A percentile compares a stretch with the other conserved stretches of the same genome.
These are phyloP conservation scores for Podaxis rugospora DNA, from an alignment of 768 basidiomycete species.

Conservation along the genomic window DNA sequence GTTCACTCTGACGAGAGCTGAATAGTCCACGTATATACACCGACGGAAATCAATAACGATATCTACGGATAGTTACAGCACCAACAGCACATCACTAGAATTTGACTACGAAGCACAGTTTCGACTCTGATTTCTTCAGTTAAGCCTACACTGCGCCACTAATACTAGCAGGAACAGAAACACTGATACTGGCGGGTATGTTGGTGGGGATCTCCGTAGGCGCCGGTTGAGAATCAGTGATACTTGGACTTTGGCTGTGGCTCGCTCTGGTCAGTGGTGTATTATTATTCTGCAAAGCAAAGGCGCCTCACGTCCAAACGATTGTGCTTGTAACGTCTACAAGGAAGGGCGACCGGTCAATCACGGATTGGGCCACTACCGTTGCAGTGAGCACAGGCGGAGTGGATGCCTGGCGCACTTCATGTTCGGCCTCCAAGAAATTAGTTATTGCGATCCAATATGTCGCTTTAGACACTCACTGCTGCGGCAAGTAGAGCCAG, in stretches of 20 bases:
- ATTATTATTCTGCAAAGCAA: neutral
- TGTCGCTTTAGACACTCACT: neutral
- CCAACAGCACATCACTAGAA: neutral
- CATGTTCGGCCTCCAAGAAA: neutral
- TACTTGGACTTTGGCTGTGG: slow-evolving; percentile 18
- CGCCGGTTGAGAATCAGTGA: slow-evolving; percentile 12
- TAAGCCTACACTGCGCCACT: neutral
- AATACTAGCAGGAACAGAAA: neutral
- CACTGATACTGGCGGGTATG: neutral
- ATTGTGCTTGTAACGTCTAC: slow-evolving; percentile 19
- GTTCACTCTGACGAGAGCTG: neutral
- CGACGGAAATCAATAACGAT: neutral
- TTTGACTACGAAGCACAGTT: neutral
- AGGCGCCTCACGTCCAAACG: slow-evolving; percentile 21
- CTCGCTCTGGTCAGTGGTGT: neutral
- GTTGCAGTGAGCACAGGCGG: slow-evolving; percentile 17
- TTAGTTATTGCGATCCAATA: neutral
- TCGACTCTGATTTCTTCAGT: neutral
- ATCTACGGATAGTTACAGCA: neutral
- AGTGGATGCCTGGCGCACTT: slow-evolving; percentile 9
- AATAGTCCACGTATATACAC: neutral
- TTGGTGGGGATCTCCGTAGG: slow-evolving; percentile 5
- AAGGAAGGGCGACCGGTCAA: slow-evolving; percentile 19
- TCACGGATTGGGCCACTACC: slow-evolving; percentile 17
- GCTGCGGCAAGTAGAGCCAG: neutral